Evolutionary conservation across 129 eudicot genomes (phyloP).

Genomic region (Artemisia tridentata): DNA sequence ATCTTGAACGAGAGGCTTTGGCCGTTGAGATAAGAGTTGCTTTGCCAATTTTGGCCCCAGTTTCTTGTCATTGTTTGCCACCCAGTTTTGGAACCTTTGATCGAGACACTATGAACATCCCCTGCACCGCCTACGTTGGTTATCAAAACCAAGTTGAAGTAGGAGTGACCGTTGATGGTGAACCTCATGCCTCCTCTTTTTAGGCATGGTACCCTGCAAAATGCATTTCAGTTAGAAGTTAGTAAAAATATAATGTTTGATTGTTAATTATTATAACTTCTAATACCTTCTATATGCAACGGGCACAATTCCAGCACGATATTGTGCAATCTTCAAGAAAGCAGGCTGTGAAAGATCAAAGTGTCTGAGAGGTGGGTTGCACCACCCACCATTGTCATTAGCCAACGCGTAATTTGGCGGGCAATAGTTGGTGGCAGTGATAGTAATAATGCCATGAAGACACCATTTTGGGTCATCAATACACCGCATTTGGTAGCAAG

Average conservation of each 20-base stretch:
- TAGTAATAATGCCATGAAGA: slow-evolving; percentile 42
- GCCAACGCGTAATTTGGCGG: slow-evolving; percentile 71
- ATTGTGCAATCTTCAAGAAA: slow-evolving; percentile 50
- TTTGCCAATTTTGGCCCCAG: slow-evolving; percentile 86
- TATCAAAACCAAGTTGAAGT: slow-evolving; percentile 66
- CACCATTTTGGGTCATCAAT: slow-evolving; percentile 55
- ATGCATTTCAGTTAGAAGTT: background rate
- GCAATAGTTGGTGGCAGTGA: slow-evolving; percentile 75
- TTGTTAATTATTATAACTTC: no score
- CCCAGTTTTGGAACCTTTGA: slow-evolving; percentile 61
- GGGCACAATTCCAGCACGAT: slow-evolving; percentile 68
- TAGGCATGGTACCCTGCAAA: slow-evolving; percentile 57
- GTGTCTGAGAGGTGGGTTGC: slow-evolving; percentile 72
- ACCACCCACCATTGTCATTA: slow-evolving; percentile 72
- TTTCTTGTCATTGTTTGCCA: slow-evolving; percentile 69
- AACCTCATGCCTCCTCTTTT: slow-evolving; percentile 74
- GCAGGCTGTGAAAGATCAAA: slow-evolving; percentile 70
- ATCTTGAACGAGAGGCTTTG: slow-evolving; percentile 61
- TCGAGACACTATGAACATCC: slow-evolving; percentile 50
- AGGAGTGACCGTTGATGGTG: slow-evolving; percentile 73
- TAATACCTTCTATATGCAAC: slow-evolving; percentile 54
- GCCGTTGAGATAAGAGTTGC: slow-evolving; percentile 54
- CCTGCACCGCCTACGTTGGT: slow-evolving; percentile 80
- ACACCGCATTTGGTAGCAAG: slow-evolving; percentile 59
- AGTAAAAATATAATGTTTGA: no score